phyloP scores from a whole-genome alignment of 495 filamentous ascomycete species.

The Talaromyces trachyspermus region DNA sequence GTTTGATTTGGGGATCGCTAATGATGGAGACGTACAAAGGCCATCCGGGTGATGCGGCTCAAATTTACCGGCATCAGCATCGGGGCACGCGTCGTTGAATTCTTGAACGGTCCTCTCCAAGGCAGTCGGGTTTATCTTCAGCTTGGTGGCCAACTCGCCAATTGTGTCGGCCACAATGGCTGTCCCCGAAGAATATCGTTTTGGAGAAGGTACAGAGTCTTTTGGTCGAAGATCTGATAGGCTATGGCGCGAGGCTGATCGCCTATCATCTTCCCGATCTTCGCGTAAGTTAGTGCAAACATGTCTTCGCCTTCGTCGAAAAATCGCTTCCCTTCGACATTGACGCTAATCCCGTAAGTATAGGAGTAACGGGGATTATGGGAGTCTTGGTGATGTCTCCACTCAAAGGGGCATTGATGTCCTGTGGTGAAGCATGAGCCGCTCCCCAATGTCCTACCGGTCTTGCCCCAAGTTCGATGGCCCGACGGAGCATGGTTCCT shows the following conservation, averaged over 20 bases:
- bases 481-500: constrained; percentile 44
- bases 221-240: constrained; percentile 56
- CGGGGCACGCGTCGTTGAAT: constrained; percentile 53
- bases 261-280: constrained; percentile 49
- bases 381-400: no score
- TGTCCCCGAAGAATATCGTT: no score
- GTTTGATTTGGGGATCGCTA: constrained; percentile 50
- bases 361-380: no score
- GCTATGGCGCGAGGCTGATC: constrained; percentile 47
- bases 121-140: no score
- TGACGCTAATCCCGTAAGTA: no score
- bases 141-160: constrained; percentile 45
- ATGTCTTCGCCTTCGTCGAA: constrained; percentile 58
- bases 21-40: no score
- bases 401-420: constrained; percentile 45
- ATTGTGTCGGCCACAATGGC: constrained; percentile 40
- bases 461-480: constrained; percentile 41
- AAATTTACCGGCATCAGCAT: no score
- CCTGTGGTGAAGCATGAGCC: constrained; percentile 56
- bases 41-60: no score
- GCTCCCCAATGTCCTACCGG: constrained; percentile 51
- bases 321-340: constrained; percentile 47
- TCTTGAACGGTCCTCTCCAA: constrained; percentile 38
- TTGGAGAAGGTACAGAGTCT: constrained; percentile 39
- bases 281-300: constrained; percentile 58